These are phyloP conservation scores for Albophoma yamanashiensis DNA, from an alignment of 2,329 filamentous ascomycete species.

Conservation along the genomic window DNA sequence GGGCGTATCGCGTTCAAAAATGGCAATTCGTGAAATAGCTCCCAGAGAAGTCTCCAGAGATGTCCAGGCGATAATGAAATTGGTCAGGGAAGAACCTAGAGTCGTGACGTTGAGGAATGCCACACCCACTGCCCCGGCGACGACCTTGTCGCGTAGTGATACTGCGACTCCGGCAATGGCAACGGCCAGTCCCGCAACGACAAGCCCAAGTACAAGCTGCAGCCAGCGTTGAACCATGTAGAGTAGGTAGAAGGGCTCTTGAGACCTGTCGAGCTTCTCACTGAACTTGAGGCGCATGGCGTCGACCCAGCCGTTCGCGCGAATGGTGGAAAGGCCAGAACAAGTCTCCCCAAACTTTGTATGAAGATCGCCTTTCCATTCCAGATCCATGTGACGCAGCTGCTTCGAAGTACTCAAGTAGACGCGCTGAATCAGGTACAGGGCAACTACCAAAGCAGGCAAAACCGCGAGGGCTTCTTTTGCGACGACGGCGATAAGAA, in stretches of 20 bases:
- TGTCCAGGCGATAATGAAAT: slow-evolving; percentile 13
- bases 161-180: slow-evolving; percentile 18
- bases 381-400: not conserved
- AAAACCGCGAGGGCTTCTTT: not conserved
- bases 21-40: slow-evolving; percentile 11
- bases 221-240: slow-evolving; percentile 21
- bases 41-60: slow-evolving; percentile 15
- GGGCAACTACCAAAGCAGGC: not conserved
- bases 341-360: not conserved
- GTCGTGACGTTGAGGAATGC: slow-evolving; percentile 12
- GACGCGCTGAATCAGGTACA: not conserved
- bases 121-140: slow-evolving; percentile 10
- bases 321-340: not conserved
- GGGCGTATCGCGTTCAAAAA: not conserved
- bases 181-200: slow-evolving; percentile 18
- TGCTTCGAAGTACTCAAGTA: not conserved
- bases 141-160: slow-evolving; percentile 9
- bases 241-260: slow-evolving; percentile 22
- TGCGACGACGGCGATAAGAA: not conserved
- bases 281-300: slow-evolving; percentile 10
- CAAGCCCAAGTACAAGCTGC: slow-evolving; percentile 19
- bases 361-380: not conserved
- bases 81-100: slow-evolving; percentile 9
- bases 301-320: not conserved
- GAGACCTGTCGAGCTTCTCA: slow-evolving; percentile 17